Evolutionary conservation across 2,329 filamentous ascomycete species (phyloP), one percentile per base, ranked within the genome.

Genomic region (Sporothrix phasma): DNA sequence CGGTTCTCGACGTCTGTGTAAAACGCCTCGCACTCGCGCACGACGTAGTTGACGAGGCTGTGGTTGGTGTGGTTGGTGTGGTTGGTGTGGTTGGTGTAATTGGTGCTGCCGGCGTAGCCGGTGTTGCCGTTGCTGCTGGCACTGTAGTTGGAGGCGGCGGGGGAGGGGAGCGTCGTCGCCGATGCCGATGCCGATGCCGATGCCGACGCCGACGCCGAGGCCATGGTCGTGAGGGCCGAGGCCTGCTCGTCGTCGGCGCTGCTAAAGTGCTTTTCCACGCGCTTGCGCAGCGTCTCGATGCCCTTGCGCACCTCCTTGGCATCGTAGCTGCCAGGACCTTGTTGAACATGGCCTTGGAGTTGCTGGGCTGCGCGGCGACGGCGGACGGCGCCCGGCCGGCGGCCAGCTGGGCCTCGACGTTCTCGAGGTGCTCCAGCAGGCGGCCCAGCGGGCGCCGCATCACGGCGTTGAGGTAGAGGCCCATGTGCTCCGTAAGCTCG

Each of bases 191-290:
- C n/a, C n/a, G n/a, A n/a, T n/a, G n/a, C n/a, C n/a, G n/a, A n/a
- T n/a, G n/a, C n/a, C n/a, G n/a, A n/a, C n/a, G n/a, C n/a, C 10
- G 34, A 46, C 39, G 43, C n/a, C 24, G 29, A 46, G 24, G 31
- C 51, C 46, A 47, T 54, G 13, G 58, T 22, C 24, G 34, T 19
- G 2, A 41, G 41, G 19, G 22, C 22, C 5, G 31, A 60, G 13
- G 29, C 59, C 41, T 62, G 51, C 22, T 65, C 64, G 34, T 62
- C 59, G 69, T 95, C 91, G 5, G 87, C 89, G 69, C 96, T 91
- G 49, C 91, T 91, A 79, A 97, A 97, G 75, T 97, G 93, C 78
- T 97, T 99, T 76, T 97, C 93, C 1, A 97, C 90, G 59, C 93
- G 84, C 78, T 96, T 96, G 71, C 88, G 88, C 69, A 97, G 80